phyloP scores from a whole-genome alignment of 345 rosid genomes.

The Moricandia moricandioides region DNA sequence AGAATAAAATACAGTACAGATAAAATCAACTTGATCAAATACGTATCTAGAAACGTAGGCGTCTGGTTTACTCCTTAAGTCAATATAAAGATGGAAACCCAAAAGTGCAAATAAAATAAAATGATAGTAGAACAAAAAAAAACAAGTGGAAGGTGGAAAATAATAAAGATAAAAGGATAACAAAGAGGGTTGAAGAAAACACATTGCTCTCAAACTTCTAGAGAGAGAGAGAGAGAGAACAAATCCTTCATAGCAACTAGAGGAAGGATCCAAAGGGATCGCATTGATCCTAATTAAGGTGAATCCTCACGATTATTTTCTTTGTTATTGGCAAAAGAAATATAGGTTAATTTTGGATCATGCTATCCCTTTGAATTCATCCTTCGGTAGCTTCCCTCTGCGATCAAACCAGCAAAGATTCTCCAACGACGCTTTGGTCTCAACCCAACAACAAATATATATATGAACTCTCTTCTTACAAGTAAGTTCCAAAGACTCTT shows the following conservation, averaged over 20 bases:
- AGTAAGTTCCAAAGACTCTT: conserved; percentile 5
- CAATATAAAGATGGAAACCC: conserved; percentile 2
- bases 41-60: background rate
- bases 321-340: conserved; percentile 55
- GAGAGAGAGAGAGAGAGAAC: conserved; percentile 3
- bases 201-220: conserved; percentile 21
- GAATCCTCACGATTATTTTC: background rate
- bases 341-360: conserved; percentile 76
- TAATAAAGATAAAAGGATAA: conserved; percentile 16
- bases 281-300: conserved; percentile 81
- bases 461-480: background rate
- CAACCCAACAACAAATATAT: conserved; percentile 1
- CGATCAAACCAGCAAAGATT: background rate
- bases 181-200: conserved; percentile 20
- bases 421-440: background rate
- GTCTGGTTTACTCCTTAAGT: conserved; percentile 8
- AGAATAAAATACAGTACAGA: background rate
- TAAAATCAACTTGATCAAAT: background rate
- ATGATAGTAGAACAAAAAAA: background rate
- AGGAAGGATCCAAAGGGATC: conserved; percentile 99
- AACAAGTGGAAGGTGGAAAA: background rate
- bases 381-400: conserved; percentile 43
- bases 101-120: background rate
- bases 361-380: conserved; percentile 85
- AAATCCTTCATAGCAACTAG: conserved; percentile 49